Evolutionary conservation across 352 stramenopile genomes (phyloP), one percentile per base, ranked within the genome.

Genomic region (Pythium apleroticum): DNA sequence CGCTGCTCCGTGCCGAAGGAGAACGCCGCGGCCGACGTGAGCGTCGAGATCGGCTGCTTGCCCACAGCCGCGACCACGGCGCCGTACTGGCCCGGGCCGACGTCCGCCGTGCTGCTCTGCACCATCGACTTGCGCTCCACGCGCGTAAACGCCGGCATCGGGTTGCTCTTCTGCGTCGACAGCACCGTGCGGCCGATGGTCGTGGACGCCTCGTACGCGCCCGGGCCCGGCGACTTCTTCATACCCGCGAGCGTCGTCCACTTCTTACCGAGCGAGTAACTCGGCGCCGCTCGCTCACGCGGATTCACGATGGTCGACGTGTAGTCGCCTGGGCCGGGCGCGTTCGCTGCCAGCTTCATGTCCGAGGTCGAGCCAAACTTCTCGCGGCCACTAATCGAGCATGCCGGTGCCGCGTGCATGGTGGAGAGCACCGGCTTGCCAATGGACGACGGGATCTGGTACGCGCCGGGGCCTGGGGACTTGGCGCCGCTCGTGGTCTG

Each of bases 181-280:
- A 90, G 53, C 39, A 92, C 79, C 5, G 78, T 88, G 30, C 76
- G 75, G 33, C 81, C 82, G 46, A 92, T 86, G 12, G 75, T 90
- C 25, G 78, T 63, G 22, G 67, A 59, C 6, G 84, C 54, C 57
- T 92, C 81, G 56, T 90, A 92, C 9, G 81, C 75, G 2, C 84
- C 81, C 12, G 81, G 81, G 0, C 84, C 81, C 0, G 84, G 84
- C 14, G 73, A 74, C 62, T 86, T 90, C 63, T 84, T 86, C 52
- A 71, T 56, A 4, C 73, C 78, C 10, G 61, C 52, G 24, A 72
- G 56, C 3, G 41, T 63, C 30, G 76, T 71, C 84, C 84, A 93
- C 53, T 88, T 90, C 63, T 91, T 93, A 24, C 84, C 84, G 19
- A 93, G 73, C 15, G 84, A 90, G 55, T 88, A 93, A 28, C 78